These are phyloP conservation scores for Penicillium coffeae DNA, from an alignment of 495 filamentous ascomycete genomes.

Conservation along the genomic window DNA sequence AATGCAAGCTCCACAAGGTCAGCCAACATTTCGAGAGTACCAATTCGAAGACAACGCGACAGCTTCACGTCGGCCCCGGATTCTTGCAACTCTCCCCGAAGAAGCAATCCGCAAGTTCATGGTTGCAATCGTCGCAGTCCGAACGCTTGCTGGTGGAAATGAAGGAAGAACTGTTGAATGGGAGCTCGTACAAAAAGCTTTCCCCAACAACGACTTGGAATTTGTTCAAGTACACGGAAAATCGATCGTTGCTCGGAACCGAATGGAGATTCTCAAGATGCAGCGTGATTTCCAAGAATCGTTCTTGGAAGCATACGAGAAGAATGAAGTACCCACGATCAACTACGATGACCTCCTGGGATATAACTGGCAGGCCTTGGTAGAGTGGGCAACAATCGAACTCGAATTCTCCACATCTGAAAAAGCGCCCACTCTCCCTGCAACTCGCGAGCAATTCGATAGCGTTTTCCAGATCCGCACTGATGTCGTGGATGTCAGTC, in stretches of 20 bases:
- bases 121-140: slow-evolving; percentile 68
- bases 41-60: background rate
- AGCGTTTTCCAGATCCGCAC: slow-evolving; percentile 46
- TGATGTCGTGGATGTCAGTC: slow-evolving; percentile 28
- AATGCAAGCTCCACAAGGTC: too few species aligned
- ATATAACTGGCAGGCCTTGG: slow-evolving; percentile 73
- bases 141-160: slow-evolving; percentile 68
- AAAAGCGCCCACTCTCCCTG: slow-evolving; percentile 47
- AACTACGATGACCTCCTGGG: slow-evolving; percentile 65
- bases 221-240: slow-evolving; percentile 61
- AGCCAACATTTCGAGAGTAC: background rate
- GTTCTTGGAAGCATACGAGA: slow-evolving; percentile 73
- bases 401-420: slow-evolving; percentile 41
- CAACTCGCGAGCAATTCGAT: slow-evolving; percentile 49
- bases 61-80: slow-evolving; percentile 21
- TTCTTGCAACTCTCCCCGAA: slow-evolving; percentile 19
- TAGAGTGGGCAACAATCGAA: slow-evolving; percentile 65
- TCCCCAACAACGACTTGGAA: slow-evolving; percentile 56
- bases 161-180: slow-evolving; percentile 66
- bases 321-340: slow-evolving; percentile 61
- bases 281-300: slow-evolving; percentile 71
- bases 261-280: slow-evolving; percentile 61
- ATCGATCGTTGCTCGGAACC: slow-evolving; percentile 52
- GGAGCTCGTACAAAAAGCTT: slow-evolving; percentile 62
- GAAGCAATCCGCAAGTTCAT: slow-evolving; percentile 43